Percentiles rank a stretch among this genome's conserved stretches.
These are phyloP conservation scores for Ensete glaucum DNA, from an alignment of 176 grass and related monocot genomes.

Conservation along the genomic window DNA sequence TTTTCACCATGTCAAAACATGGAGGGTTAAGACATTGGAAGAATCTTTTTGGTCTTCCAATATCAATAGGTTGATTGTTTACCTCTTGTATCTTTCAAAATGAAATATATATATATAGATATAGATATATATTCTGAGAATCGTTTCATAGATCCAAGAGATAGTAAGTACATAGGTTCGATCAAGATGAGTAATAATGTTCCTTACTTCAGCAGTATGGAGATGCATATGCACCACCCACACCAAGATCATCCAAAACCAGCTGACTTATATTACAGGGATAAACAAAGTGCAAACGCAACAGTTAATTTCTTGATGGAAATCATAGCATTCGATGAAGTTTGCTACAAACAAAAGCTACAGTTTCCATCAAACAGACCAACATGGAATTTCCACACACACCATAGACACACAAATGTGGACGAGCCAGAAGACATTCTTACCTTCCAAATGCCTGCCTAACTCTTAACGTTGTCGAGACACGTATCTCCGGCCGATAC, in stretches of 20 bases:
- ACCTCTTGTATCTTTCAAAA: no score
- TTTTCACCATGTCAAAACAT: no score
- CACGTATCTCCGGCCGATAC: conserved; percentile 38
- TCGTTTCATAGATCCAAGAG: no score
- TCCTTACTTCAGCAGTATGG: no score
- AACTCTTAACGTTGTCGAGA: neutral
- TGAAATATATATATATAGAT: no score
- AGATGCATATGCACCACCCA: no score
- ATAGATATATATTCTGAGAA: no score
- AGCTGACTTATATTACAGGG: neutral
- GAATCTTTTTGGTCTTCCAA: no score
- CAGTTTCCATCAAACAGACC: neutral
- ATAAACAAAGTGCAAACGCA: neutral
- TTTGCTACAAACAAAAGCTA: conserved; percentile 15
- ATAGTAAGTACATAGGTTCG: no score
- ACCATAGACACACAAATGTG: neutral
- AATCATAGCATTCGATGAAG: conserved; percentile 9
- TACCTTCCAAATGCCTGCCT: neutral
- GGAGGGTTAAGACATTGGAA: no score
- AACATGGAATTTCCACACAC: neutral
- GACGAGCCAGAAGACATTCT: neutral
- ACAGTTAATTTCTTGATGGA: conserved; percentile 10
- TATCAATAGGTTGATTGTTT: no score
- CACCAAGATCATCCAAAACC: neutral
- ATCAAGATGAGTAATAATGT: no score